Base-by-base conservation (phyloP, 2,329 filamentous ascomycete genomes). In the Seiridium cupressi region DNA sequence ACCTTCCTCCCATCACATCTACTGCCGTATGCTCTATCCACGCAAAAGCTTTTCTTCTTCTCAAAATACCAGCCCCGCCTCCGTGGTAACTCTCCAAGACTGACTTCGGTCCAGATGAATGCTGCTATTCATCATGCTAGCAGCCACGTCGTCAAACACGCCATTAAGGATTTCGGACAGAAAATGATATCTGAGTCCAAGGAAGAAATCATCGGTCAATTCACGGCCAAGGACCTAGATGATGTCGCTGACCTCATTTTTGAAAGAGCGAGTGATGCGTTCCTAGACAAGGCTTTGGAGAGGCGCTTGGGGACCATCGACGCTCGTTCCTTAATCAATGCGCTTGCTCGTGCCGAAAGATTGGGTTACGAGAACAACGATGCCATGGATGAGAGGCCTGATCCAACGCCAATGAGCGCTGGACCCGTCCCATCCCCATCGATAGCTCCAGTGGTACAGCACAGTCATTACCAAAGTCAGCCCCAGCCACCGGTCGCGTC, bases 361-460 rank as follows among this genome's bases (percentile, higher is more conserved):
- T 76, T 87, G 0, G 84, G 84, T 2, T 87, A 86, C 59, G 79
- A 84, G 55, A 72, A 75, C 0, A 71, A 74, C 38, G 84, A 86
- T 58, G 73, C 83, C 3, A 72, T 84, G 10, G 77, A 80, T 38
- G 78, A 81, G 34, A 13, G 44, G 69, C n/a, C 35, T 55, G 51
- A 35, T 35, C 35, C 51, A 1, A n/a, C 49, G 49, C 49, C 49
- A n/a, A 13, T 34, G 34, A 35, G 31, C 18, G 49, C 31, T 38
- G 31, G n/a, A 7, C 49, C 49, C 8, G 32, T 35, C 38, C 13
- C 31, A 46, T 36, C 63, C 34, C 35, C 64, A n/a, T 51, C 55
- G 11, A 32, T 26, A 26, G 18, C 18, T 26, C 18, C 18, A 26
- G 18, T 26, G 18, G 18, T 26, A 26, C 18, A 26, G 18, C 18